Conservation (phyloP, 1,284 basidiomycete species). For the Crepidotus sp. region DNA sequence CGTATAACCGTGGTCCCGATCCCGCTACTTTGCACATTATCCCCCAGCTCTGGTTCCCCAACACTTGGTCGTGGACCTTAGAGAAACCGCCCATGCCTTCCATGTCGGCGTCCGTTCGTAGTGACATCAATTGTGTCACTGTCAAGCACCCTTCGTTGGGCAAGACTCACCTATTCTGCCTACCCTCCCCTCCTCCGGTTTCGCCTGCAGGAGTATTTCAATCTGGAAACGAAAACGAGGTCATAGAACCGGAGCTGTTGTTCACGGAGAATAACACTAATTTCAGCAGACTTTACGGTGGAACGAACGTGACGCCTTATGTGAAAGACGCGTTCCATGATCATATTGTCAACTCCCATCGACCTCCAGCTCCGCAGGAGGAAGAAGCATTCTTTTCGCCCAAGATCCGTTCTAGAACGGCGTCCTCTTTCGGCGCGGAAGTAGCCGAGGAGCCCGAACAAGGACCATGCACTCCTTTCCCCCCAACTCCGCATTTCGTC, state of each 20-base stretch:
- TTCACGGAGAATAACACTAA: constrained; percentile 99
- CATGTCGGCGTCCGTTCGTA: constrained; percentile 47
- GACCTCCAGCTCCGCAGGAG: constrained; percentile 42
- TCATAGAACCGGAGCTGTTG: constrained; percentile 73
- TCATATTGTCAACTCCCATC: constrained; percentile 83
- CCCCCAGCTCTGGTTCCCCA: constrained; percentile 94
- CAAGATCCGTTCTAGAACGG: constrained; percentile 42
- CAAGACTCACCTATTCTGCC: constrained; percentile 78
- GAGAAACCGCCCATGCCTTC: constrained; percentile 75
- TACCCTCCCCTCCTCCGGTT: constrained; percentile 87
- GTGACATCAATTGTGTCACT: constrained; percentile 58
- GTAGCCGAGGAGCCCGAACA: constrained; percentile 28
- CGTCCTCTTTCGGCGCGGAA: constrained; percentile 33
- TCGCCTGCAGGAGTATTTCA: constrained; percentile 55
- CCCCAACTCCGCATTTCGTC: constrained; percentile 52
- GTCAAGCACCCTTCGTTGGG: constrained; percentile 69
- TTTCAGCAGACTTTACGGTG: constrained; percentile 84
- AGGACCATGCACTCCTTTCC: constrained; percentile 50
- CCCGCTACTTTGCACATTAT: constrained; percentile 92
- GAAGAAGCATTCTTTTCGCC: constrained; percentile 36
- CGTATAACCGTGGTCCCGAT: constrained; percentile 95
- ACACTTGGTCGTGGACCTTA: constrained; percentile 94
- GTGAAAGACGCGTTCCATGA: constrained; percentile 99
- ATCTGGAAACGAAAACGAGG: constrained; percentile 52
- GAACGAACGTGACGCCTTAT: constrained; percentile 73